These are phyloP conservation scores for Lactarius deliciosus DNA, from an alignment of 768 basidiomycete genomes.

Conservation along the genomic window DNA sequence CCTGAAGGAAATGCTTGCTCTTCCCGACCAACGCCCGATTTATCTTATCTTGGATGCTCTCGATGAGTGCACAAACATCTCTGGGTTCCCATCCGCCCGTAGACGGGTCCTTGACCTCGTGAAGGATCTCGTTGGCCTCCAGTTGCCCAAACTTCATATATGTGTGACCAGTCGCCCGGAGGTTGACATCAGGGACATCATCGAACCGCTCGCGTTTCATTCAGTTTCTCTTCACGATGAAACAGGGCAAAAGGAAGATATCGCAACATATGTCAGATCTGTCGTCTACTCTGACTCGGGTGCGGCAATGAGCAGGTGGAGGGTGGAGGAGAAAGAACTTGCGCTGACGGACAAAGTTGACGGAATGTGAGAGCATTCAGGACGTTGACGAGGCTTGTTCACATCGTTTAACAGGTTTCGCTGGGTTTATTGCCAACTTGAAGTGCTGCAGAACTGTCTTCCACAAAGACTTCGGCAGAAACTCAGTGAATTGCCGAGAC, in stretches of 20 bases:
- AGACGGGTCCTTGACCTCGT: conserved; percentile 25
- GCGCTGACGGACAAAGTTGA: not conserved
- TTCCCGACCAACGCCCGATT: not conserved
- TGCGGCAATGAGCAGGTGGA: conserved; percentile 35
- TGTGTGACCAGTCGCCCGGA: not conserved
- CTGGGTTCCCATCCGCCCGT: conserved; percentile 48
- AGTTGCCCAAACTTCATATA: not conserved
- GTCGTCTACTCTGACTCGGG: not conserved
- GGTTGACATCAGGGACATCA: not conserved
- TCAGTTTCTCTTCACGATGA: not conserved
- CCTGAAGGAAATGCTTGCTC: not conserved
- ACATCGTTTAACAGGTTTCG: not conserved
- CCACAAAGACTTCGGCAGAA: not conserved
- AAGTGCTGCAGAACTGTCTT: not conserved
- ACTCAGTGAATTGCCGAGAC: not conserved
- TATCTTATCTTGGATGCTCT: conserved; percentile 2
- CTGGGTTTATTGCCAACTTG: not conserved
- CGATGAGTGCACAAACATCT: conserved; percentile 35
- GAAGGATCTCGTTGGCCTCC: not conserved
- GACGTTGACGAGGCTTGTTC: not conserved
- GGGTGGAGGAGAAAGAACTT: conserved; percentile 41
- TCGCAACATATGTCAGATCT: not conserved
- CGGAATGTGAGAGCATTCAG: not conserved
- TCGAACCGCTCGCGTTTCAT: not conserved
- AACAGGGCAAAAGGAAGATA: not conserved